These are phyloP conservation scores for Sporothrix variecibatus DNA, from an alignment of 2,329 filamentous ascomycete species.

Conservation along the genomic window DNA sequence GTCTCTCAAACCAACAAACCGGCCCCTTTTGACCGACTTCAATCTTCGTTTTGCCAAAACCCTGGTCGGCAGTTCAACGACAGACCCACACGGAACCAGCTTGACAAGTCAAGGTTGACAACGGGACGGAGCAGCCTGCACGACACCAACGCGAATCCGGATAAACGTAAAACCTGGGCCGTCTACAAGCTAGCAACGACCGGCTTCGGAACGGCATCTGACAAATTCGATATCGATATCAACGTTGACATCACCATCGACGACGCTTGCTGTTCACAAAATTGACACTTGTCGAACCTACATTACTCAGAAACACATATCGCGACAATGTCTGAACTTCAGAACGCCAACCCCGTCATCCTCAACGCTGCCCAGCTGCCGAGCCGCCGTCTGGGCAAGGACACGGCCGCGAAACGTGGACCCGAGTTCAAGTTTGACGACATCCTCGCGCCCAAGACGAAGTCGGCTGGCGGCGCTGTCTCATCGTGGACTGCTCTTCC, in stretches of 20 bases:
- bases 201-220: slow-evolving; percentile 12
- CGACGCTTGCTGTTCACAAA: neutral
- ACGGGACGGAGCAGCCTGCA: neutral
- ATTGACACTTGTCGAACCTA: neutral
- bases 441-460: slow-evolving; percentile 50
- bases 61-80: neutral
- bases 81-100: slow-evolving; percentile 5
- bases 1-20: neutral
- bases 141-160: neutral
- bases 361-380: slow-evolving; percentile 86
- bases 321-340: slow-evolving; percentile 47
- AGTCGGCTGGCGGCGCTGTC: slow-evolving; percentile 35
- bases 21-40: neutral
- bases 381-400: slow-evolving; percentile 65
- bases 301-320: neutral
- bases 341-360: slow-evolving; percentile 93
- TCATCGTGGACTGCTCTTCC: slow-evolving; percentile 32
- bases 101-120: neutral
- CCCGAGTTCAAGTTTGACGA: slow-evolving; percentile 52
- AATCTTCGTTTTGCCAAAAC: neutral
- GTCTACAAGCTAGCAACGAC: neutral
- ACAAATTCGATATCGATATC: slow-evolving; percentile 7
- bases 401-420: slow-evolving; percentile 48
- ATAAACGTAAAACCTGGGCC: slow-evolving; percentile 19
- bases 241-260: slow-evolving; percentile 16